A percentile compares a stretch with the other conserved stretches of the same genome.
phyloP scores from a whole-genome alignment of 2,329 filamentous ascomycete species.

The Arthrinium puccinioides region DNA sequence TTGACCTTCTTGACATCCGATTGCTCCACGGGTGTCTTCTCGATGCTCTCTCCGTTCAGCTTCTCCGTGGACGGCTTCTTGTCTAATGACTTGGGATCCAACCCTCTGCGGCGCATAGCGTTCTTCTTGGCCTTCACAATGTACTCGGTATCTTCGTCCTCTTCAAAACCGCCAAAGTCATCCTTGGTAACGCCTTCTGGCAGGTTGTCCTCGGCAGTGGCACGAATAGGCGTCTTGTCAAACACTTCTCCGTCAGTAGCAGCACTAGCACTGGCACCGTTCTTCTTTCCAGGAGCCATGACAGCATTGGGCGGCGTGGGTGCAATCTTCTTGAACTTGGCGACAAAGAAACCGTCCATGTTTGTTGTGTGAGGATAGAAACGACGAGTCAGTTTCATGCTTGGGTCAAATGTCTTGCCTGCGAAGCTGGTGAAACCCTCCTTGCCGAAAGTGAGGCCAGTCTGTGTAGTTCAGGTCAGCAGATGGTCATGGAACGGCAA shows the following conservation, averaged over 20 bases:
- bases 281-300: no score
- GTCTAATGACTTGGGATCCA: conserved; percentile 41
- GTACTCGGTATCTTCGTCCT: conserved; percentile 63
- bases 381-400: conserved; percentile 72
- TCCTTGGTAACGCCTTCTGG: conserved; percentile 37
- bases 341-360: conserved; percentile 97
- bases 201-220: conserved; percentile 28
- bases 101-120: conserved; percentile 64
- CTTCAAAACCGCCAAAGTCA: conserved; percentile 67
- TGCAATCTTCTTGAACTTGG: conserved; percentile 90
- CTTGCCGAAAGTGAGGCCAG: conserved; percentile 81
- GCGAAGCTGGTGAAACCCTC: conserved; percentile 88
- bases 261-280: conserved; percentile 34
- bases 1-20: background rate
- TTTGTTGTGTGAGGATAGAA: conserved; percentile 92
- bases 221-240: conserved; percentile 68
- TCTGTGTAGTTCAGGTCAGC: no score
- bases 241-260: conserved; percentile 28
- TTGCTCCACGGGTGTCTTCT: no score
- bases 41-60: background rate
- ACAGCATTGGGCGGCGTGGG: conserved; percentile 65
- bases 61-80: conserved; percentile 20
- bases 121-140: conserved; percentile 69
- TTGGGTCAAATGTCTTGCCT: conserved; percentile 84
- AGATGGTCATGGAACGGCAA: no score